Percentiles rank a stretch among this genome's conserved stretches.
Conservation (phyloP, 345 rosid genomes). For the Citrus maxima region DNA sequence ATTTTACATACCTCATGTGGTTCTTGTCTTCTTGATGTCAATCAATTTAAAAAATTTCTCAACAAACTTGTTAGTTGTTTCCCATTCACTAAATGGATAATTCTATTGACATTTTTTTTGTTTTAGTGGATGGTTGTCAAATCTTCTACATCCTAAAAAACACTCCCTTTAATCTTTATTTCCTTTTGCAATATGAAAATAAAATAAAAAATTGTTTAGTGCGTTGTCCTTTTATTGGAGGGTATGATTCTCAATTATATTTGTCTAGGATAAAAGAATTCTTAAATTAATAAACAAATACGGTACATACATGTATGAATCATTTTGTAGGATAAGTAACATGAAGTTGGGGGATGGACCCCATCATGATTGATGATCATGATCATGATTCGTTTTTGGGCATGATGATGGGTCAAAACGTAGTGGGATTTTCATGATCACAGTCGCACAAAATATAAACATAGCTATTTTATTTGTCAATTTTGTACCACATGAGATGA, state of each 20-base stretch:
- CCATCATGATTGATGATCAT: slow-evolving; percentile 8
- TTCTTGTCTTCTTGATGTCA: not conserved
- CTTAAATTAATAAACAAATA: not conserved
- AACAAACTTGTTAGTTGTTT: not conserved
- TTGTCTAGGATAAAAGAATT: not conserved
- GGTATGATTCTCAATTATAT: not conserved
- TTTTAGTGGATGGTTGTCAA: slow-evolving; percentile 12
- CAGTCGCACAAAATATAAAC: not conserved
- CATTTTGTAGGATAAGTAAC: not conserved
- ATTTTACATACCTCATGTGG: not conserved
- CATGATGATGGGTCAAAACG: slow-evolving; percentile 25
- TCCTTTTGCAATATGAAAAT: not conserved
- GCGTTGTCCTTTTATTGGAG: not conserved
- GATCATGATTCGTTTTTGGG: slow-evolving; percentile 1
- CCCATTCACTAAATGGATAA: not conserved
- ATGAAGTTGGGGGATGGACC: not conserved
- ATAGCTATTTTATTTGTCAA: not conserved
- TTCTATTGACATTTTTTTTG: not conserved
- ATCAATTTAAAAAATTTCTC: not conserved
- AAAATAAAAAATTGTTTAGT: slow-evolving; percentile 4
- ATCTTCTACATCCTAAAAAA: not conserved
- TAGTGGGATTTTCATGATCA: slow-evolving; percentile 20
- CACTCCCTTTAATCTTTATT: not conserved
- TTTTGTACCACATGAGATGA: slow-evolving; percentile 17
- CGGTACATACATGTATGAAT: not conserved